Evolutionary conservation across 345 rosid species (phyloP), one percentile per base, ranked within the genome.

Genomic region (Camelina neglecta): DNA sequence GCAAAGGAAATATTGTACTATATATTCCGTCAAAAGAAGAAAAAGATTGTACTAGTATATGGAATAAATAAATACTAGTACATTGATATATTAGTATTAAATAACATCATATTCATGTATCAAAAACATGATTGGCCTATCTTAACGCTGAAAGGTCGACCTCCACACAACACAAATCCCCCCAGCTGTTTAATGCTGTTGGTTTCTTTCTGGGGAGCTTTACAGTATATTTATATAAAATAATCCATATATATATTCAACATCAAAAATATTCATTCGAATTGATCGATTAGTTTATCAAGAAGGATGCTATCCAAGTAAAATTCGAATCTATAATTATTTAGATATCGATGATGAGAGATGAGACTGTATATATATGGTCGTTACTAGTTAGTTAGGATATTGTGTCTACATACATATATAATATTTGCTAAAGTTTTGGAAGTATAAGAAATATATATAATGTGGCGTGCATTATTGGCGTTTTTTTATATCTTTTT

Each of bases 391-490:
- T 71, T 71, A 71, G 81, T 71, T 71, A 49, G 51, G 67, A 49
- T 71, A 26, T 31, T 47, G 48, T 70, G 13, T 45, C 7, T 35
- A 56, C 36, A 50, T 38, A 21, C 21, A 54, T 12, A 41, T 4
- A 7, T 47, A 29, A 29, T 36, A 49, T 67, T 24, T 55, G 62
- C 75, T 77, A 56, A 64, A 49, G 66, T 71, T 65, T 65, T 58
- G 62, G 67, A 71, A n/a, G 56, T 60, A 51, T 66, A 65, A 65
- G 77, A 29, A 29, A 4, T 50, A 23, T 23, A 23, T 23, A 23
- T 23, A 78, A 51, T 60, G 73, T 60, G 69, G 81, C 51, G 24
- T 78, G 81, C 81, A 78, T 78, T 73, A 73, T 73, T 78, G 74
- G 65, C 60, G 11, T 71, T 49, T 35, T 33, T 35, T 6, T 35